These are phyloP conservation scores for Coffea eugenioides DNA, from an alignment of 257 asterid genomes.

Conservation along the genomic window DNA sequence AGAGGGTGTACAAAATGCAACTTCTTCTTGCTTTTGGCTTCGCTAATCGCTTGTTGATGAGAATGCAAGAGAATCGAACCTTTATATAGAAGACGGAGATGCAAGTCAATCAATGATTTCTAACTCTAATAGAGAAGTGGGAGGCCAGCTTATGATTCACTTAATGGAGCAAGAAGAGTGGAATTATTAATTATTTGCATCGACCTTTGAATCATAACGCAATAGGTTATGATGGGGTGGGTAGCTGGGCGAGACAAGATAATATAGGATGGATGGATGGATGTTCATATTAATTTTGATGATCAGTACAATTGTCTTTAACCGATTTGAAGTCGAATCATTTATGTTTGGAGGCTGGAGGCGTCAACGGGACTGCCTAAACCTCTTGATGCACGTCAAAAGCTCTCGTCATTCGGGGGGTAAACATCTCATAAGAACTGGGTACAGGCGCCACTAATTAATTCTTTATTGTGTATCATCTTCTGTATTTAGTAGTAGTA, in stretches of 20 bases:
- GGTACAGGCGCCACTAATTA: neutral
- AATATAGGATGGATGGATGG: too few relatives aligned
- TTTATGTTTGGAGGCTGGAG: neutral
- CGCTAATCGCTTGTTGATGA: constrained; percentile 12
- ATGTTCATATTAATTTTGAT: neutral
- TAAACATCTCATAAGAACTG: neutral
- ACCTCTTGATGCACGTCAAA: neutral
- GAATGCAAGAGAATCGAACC: constrained; percentile 19
- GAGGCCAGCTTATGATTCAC: constrained; percentile 21
- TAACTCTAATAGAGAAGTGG: neutral
- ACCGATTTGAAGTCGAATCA: neutral
- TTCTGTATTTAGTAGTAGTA: neutral
- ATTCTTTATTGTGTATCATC: neutral
- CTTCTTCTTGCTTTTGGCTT: neutral
- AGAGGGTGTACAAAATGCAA: neutral
- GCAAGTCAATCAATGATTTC: neutral
- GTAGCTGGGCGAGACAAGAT: constrained; percentile 19
- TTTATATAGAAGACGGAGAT: constrained; percentile 23
- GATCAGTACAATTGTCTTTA: neutral
- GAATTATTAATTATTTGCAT: constrained; percentile 7
- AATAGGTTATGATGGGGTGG: constrained; percentile 35
- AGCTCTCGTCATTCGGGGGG: neutral
- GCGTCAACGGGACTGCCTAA: neutral
- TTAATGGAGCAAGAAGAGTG: constrained; percentile 56
- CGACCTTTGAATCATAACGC: constrained; percentile 23